phyloP scores from a whole-genome alignment of 1,284 basidiomycete species.

The Ustilago lituana region DNA sequence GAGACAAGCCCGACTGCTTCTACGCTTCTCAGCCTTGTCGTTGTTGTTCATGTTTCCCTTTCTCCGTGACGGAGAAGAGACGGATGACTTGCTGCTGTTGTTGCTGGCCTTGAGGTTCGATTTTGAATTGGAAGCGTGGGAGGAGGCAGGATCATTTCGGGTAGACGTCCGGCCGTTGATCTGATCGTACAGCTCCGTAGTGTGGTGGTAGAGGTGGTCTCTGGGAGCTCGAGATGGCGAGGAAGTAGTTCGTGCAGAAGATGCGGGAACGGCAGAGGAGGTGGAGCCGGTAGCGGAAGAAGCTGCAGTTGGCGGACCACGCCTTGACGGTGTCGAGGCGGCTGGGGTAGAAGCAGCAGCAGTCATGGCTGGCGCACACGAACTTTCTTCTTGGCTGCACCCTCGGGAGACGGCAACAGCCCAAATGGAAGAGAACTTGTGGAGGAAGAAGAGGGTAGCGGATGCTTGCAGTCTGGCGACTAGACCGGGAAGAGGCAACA shows the following conservation, averaged over 20 bases:
- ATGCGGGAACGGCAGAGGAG: not conserved
- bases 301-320: constrained; percentile 4
- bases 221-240: constrained; percentile 4
- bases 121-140: constrained; percentile 14
- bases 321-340: constrained; percentile 19
- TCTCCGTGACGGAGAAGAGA: constrained; percentile 8
- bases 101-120: not conserved
- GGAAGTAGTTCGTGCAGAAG: not conserved
- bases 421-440: not conserved
- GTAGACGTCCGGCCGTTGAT: not conserved
- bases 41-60: constrained; percentile 30
- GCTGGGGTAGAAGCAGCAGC: constrained; percentile 21
- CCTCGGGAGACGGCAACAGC: constrained; percentile 14
- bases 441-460: constrained; percentile 8
- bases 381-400: constrained; percentile 12
- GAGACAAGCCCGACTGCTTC: constrained; percentile 43
- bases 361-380: constrained; percentile 7
- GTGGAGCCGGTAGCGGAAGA: no score
- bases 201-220: no score
- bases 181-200: constrained; percentile 21
- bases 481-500: constrained; percentile 21
- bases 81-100: constrained; percentile 4
- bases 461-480: constrained; percentile 21
- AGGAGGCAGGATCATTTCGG: not conserved
- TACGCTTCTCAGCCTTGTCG: constrained; percentile 39